Percentiles rank a stretch among this genome's conserved stretches.
Evolutionary conservation across 164 flowering plant species (phyloP).

Genomic region (Magnolia changhungtana): DNA sequence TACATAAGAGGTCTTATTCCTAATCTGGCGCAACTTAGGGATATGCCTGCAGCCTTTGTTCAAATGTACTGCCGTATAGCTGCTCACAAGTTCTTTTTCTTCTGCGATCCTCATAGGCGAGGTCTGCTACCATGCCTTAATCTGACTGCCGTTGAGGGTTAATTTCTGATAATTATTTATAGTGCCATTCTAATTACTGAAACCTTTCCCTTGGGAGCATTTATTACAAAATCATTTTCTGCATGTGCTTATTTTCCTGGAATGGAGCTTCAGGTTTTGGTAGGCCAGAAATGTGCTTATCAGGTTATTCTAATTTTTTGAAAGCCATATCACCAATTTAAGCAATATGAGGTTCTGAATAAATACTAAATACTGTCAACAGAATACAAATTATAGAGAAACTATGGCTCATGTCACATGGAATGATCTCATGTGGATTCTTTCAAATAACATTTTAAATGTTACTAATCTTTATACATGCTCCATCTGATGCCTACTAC

Average conservation of each 20-base stretch:
- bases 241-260: background rate
- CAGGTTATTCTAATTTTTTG: no score
- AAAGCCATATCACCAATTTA: no score
- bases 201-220: background rate
- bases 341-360: no score
- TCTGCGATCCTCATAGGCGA: conserved; percentile 97
- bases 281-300: background rate
- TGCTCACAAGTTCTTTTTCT: conserved; percentile 95
- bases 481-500: background rate
- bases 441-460: no score
- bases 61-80: conserved; percentile 96
- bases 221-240: background rate
- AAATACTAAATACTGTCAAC: no score
- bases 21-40: conserved; percentile 91
- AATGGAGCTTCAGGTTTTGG: background rate
- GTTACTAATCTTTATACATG: no score
- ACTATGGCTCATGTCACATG: no score
- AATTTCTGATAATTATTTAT: background rate
- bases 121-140: conserved; percentile 41
- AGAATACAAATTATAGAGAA: no score
- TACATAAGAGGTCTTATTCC: conserved; percentile 96
- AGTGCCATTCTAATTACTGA: background rate
- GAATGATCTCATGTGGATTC: no score
- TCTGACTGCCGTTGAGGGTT: background rate
- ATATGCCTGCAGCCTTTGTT: conserved; percentile 81